Evolutionary conservation across 192 early-diverging fungal genomes (phyloP), one percentile per base, ranked within the genome.

Genomic region (Gonapodya prolifera): DNA sequence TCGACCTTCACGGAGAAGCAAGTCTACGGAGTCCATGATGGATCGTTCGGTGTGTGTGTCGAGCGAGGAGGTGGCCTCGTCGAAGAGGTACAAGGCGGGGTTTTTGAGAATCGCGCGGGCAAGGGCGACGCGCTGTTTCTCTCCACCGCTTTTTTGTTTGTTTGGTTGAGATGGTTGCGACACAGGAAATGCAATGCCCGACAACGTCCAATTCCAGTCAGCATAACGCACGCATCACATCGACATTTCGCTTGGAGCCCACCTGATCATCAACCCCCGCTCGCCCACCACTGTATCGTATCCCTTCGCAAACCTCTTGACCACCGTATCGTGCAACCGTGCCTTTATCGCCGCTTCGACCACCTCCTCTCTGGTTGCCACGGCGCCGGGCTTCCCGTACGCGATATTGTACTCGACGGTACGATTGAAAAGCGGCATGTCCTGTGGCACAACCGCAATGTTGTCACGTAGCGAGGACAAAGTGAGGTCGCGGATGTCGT

Each of bases 91-190:
- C 17, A 93, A 87, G 75, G 94, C 86, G 16, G 98, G 91, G 69
- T 95, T 88, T 84, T 98, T 98, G 35, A 99, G 86, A 73, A 99
- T 95, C 33, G 95, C 91, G 70, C 98, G 87, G 2, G 98, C 95
- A 35, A 99, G 85, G 1, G 96, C 91, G 18, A 98, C 89, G 1
- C 95, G 82, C 83, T 98, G 96, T 84, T 90, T 90, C 77, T 90
- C 89, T 1, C 89, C 89, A 23, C 89, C 89, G 45, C 45, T 61
- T 8, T n/a, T n/a, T n/a, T n/a, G n/a, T n/a, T n/a, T n/a, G n/a
- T n/a, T n/a, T n/a, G n/a, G n/a, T n/a, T n/a, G n/a, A n/a, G n/a
- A n/a, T n/a, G n/a, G n/a, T n/a, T n/a, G n/a, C n/a, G n/a, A n/a
- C n/a, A n/a, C n/a, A n/a, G n/a, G n/a, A n/a, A n/a, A n/a, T n/a